Conservation (phyloP, 2,329 filamentous ascomycete species). For the Didymella segeticola region DNA sequence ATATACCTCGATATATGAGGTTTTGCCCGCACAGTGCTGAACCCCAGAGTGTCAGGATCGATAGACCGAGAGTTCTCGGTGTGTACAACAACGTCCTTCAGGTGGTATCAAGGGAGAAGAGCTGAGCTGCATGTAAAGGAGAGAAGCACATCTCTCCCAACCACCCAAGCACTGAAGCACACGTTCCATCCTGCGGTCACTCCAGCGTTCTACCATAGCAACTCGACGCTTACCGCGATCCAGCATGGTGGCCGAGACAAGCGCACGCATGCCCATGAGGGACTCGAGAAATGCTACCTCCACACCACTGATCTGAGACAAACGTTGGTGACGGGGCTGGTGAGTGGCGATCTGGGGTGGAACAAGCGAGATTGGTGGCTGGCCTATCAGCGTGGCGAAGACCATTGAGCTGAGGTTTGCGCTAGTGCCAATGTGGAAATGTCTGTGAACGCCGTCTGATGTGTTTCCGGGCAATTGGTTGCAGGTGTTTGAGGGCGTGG, state of each 20-base stretch:
- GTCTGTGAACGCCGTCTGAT: constrained; percentile 5
- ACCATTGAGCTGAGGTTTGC: background rate
- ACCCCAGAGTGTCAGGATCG: background rate
- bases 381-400: constrained; percentile 1
- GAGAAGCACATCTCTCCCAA: background rate
- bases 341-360: constrained; percentile 7
- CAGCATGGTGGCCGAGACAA: constrained; percentile 4
- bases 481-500: background rate
- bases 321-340: constrained; percentile 1
- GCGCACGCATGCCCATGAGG: background rate
- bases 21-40: too few species aligned
- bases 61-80: background rate
- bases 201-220: background rate
- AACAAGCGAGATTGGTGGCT: constrained; percentile 11
- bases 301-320: constrained; percentile 6
- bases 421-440: constrained; percentile 1
- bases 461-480: constrained; percentile 8
- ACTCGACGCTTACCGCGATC: background rate
- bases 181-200: constrained; percentile 16
- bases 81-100: constrained; percentile 3
- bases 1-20: too few species aligned
- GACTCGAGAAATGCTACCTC: constrained; percentile 5
- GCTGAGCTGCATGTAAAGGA: background rate
- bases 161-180: constrained; percentile 3
- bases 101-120: constrained; percentile 6